Conservation (phyloP, 1,284 basidiomycete genomes). For the Microbotryomycetes sp. region DNA sequence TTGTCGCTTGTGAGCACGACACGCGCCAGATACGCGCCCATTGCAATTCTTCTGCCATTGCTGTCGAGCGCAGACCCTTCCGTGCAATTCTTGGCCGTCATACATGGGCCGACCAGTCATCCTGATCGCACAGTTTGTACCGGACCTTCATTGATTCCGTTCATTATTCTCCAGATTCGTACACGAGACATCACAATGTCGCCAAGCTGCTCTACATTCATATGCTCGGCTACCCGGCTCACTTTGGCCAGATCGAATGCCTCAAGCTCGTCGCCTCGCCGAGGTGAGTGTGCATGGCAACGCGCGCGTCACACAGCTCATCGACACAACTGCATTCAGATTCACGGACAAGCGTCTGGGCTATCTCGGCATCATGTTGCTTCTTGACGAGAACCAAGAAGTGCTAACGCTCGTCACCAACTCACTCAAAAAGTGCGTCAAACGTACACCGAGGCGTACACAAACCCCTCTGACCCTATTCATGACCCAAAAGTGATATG, state of each 20-base stretch:
- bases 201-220: conserved; percentile 99
- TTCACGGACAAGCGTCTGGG: conserved; percentile 96
- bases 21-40: too few relatives aligned
- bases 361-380: conserved; percentile 95
- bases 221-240: conserved; percentile 98
- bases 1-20: too few relatives aligned
- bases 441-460: neutral
- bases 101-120: too few relatives aligned
- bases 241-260: conserved; percentile 99
- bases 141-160: too few relatives aligned
- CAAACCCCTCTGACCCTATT: conserved; percentile 7
- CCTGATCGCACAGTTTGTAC: too few relatives aligned
- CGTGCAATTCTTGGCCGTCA: too few relatives aligned
- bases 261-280: conserved; percentile 98
- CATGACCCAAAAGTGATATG: conserved; percentile 70
- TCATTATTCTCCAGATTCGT: too few relatives aligned
- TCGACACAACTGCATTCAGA: conserved; percentile 13
- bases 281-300: conserved; percentile 41
- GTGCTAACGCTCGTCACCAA: conserved; percentile 97
- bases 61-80: too few relatives aligned
- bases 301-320: neutral
- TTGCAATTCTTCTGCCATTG: too few relatives aligned
- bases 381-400: conserved; percentile 96
- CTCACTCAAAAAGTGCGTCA: conserved; percentile 88
- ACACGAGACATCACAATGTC: conserved; percentile 90